Evolutionary conservation across 345 rosid genomes (phyloP).

Genomic region (Linum trigynum): DNA sequence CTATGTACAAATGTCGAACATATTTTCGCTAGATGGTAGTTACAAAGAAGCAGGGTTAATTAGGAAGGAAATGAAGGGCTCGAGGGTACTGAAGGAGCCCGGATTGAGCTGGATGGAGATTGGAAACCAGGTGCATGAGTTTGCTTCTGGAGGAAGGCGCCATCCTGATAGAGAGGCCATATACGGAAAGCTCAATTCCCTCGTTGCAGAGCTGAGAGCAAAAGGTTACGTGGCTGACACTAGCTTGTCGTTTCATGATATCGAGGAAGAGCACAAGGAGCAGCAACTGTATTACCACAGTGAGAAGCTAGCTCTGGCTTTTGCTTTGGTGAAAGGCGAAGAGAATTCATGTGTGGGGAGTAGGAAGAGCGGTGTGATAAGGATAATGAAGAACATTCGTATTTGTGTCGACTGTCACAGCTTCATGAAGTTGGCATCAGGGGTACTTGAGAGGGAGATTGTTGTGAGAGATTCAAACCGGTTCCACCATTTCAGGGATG

Average conservation of each 20-base stretch:
- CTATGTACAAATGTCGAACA: slow-evolving; percentile 75
- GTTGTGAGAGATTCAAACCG: slow-evolving; percentile 73
- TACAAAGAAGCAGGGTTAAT: slow-evolving; percentile 52
- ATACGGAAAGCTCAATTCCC: slow-evolving; percentile 31
- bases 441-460: slow-evolving; percentile 53
- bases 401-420: slow-evolving; percentile 82
- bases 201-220: slow-evolving; percentile 54
- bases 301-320: slow-evolving; percentile 77
- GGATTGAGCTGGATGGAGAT: slow-evolving; percentile 86
- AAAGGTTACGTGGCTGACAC: slow-evolving; percentile 69
- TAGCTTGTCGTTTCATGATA: slow-evolving; percentile 52
- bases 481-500: slow-evolving; percentile 66
- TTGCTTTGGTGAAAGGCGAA: slow-evolving; percentile 39
- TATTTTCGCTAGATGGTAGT: slow-evolving; percentile 59
- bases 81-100: slow-evolving; percentile 65
- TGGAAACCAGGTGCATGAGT: slow-evolving; percentile 54
- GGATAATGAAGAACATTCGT: slow-evolving; percentile 70
- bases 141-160: slow-evolving; percentile 62
- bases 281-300: slow-evolving; percentile 62
- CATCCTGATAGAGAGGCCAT: slow-evolving; percentile 55
- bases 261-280: slow-evolving; percentile 70
- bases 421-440: slow-evolving; percentile 78
- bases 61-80: slow-evolving; percentile 53
- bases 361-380: slow-evolving; percentile 19
- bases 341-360: slow-evolving; percentile 15